A percentile compares a stretch with the other conserved stretches of the same genome.
These are phyloP conservation scores for Aspergillus oerlinghausenensis DNA, from an alignment of 2,329 filamentous ascomycete genomes.

Conservation along the genomic window DNA sequence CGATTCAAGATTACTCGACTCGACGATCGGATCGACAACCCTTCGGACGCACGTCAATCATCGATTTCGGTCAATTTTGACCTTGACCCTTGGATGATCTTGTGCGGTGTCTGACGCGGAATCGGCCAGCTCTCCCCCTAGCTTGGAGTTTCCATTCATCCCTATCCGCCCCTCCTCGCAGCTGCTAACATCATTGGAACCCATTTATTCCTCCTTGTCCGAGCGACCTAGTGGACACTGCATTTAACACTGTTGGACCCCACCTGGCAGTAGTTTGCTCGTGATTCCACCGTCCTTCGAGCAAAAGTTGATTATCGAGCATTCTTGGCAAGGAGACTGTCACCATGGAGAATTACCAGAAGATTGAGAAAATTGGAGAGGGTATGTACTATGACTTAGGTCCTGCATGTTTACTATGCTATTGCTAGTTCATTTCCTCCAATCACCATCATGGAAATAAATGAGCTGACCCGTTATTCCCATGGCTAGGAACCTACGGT, in stretches of 20 bases:
- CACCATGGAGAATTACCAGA: conserved; percentile 91
- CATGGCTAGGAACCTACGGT: conserved; percentile 72
- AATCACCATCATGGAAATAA: neutral
- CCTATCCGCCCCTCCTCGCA: neutral
- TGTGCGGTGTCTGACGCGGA: neutral
- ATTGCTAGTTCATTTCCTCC: neutral
- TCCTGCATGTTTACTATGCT: neutral
- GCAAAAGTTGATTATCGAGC: neutral
- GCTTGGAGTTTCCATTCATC: neutral
- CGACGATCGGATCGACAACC: conserved; percentile 6
- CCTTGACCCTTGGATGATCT: neutral
- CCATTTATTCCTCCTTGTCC: neutral
- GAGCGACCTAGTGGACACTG: neutral
- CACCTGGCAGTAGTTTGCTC: neutral
- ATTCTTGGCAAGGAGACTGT: neutral
- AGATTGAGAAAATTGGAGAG: conserved; percentile 94
- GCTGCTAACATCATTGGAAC: neutral
- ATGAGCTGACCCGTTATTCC: neutral
- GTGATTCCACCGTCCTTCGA: neutral
- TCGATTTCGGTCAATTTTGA: neutral
- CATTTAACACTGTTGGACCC: neutral
- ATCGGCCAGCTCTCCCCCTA: neutral
- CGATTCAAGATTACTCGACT: conserved; percentile 50
- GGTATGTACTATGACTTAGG: conserved; percentile 52
- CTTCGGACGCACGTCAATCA: neutral